Evolutionary conservation across 1,284 basidiomycete genomes (phyloP).

Genomic region (Tilletiopsis washingtonensis): DNA sequence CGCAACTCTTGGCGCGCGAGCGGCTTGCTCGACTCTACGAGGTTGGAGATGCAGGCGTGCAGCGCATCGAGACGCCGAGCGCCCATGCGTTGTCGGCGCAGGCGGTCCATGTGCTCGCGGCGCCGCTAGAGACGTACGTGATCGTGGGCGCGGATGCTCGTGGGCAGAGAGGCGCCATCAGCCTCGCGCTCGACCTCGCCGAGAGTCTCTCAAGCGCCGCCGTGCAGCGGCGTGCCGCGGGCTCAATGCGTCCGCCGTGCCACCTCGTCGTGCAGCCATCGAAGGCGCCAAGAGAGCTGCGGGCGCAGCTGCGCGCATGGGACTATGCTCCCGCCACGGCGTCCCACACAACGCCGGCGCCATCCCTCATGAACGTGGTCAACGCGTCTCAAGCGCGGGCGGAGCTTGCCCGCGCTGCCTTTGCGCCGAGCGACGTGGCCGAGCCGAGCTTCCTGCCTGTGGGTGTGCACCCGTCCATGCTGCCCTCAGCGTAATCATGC

Average conservation of each 20-base stretch:
- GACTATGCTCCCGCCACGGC: slow-evolving; percentile 10
- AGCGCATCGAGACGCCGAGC: background rate
- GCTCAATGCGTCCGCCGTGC: slow-evolving; percentile 14
- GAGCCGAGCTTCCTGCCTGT: background rate
- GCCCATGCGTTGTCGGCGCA: slow-evolving; percentile 7
- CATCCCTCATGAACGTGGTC: background rate
- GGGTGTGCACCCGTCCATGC: background rate
- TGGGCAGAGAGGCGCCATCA: slow-evolving; percentile 11
- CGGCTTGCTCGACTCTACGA: background rate
- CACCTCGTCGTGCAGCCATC: slow-evolving; percentile 34
- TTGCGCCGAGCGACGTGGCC: background rate
- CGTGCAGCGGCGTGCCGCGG: background rate
- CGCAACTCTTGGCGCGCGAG: background rate
- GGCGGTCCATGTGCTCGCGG: slow-evolving; percentile 24
- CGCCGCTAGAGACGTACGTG: slow-evolving; percentile 27
- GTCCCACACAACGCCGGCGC: background rate
- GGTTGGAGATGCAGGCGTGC: background rate
- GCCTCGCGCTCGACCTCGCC: slow-evolving; percentile 18
- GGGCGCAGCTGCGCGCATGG: slow-evolving; percentile 20
- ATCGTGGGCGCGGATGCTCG: slow-evolving; percentile 31
- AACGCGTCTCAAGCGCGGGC: background rate
- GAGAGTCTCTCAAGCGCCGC: slow-evolving; percentile 10
- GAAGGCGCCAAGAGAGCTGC: slow-evolving; percentile 23
- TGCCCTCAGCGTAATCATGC: too few relatives aligned
- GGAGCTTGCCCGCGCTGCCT: background rate